Conservation (phyloP, 164 flowering plant genomes). For the Tetrastigma voinierianum region DNA sequence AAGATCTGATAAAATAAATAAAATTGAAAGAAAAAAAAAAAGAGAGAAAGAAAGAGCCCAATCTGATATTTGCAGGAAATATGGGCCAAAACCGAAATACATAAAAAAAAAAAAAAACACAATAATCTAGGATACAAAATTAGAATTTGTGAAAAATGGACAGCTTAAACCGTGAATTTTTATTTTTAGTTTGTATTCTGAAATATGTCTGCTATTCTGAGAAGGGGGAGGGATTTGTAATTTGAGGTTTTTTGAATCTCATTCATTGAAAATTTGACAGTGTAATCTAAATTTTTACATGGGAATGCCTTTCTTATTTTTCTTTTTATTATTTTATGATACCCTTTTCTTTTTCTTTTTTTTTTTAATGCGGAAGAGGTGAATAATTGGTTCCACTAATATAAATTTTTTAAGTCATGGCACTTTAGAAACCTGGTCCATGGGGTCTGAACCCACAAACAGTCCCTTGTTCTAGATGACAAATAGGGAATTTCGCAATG, state of each 20-base stretch:
- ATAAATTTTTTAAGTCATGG: slow-evolving; percentile 17
- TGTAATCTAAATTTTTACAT: too few species aligned
- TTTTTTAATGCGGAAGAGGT: slow-evolving; percentile 10
- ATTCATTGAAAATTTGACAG: slow-evolving; percentile 23
- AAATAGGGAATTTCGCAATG: slow-evolving; percentile 4
- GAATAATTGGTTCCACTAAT: slow-evolving; percentile 47
- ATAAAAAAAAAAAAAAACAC: neutral
- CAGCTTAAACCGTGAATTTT: slow-evolving; percentile 19
- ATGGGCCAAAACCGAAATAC: neutral
- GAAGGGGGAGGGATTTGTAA: slow-evolving; percentile 20
- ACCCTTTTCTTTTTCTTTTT: neutral
- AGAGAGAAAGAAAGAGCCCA: neutral
- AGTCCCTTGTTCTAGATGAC: slow-evolving; percentile 22
- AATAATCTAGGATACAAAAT: slow-evolving; percentile 11
- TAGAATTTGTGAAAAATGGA: slow-evolving; percentile 17
- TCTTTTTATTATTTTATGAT: neutral
- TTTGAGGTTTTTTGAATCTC: slow-evolving; percentile 16
- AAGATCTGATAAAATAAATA: neutral
- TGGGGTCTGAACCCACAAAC: slow-evolving; percentile 44
- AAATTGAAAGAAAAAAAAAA: too few species aligned
- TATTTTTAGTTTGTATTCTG: slow-evolving; percentile 3
- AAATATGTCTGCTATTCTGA: neutral
- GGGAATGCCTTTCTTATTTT: neutral
- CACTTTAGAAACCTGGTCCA: slow-evolving; percentile 31
- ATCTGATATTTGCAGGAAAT: neutral